Base-by-base conservation (phyloP, 1,139 yeast species). In the Geotrichum histeridarum region DNA sequence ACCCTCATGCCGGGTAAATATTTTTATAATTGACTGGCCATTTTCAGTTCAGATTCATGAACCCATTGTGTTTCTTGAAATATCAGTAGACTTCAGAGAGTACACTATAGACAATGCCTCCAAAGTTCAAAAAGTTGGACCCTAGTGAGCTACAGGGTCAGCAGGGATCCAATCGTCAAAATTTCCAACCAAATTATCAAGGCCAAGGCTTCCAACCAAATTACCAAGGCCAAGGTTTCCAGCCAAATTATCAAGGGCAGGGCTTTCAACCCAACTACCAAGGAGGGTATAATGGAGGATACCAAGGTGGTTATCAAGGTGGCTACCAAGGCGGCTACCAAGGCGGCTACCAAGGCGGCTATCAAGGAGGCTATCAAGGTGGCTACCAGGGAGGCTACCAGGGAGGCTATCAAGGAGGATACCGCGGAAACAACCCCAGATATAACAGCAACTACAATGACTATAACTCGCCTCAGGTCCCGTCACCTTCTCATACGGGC, bases 141-240 rank as follows among this genome's bases (percentile, higher is more conserved):
- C 37, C 17, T 22, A 27, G 27, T 2, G 14, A 9, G 27, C 48
- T 35, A 14, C 48, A 43, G 31, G 12, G 17, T 35, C 45, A 33
- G 12, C 27, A 35, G 46, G 46, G 37, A 14, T 41, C 45, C 27
- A 41, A 48, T 11, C 35, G 48, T 14, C 48, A 42, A 30, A 43
- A 15, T 17, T 50, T 36, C 14, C 53, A 50, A 42, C 51, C 48
- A 9, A 39, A 33, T 22, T 44, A 50, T 30, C 47, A 50, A 35
- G 42, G 42, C 5, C 38, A 35, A 35, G 6, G 38, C 42, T 11
- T 11, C 17, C 27, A 44, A 43, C 42, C 32, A n/a, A 42, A 42
- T 36, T 43, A 22, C n/a, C 53, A 50, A 30, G 53, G 27, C 5
- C 27, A 22, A 3, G 27, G 27, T 22, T 22, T 22, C 27, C 27